Conservation (phyloP, 208 protist genomes). For the Trypanosoma cruzi region DNA sequence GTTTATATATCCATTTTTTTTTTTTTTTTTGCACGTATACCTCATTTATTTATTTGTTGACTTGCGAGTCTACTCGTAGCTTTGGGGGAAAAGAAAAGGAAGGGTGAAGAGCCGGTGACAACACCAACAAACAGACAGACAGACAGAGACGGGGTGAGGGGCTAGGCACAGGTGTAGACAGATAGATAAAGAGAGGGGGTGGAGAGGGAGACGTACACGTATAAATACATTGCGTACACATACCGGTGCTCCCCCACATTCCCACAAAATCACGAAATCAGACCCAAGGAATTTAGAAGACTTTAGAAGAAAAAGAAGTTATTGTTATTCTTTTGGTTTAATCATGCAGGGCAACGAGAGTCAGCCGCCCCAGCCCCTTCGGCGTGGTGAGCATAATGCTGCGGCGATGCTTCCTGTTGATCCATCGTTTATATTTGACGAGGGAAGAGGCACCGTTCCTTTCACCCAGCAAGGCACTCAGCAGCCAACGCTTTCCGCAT, state of each 20-base stretch:
- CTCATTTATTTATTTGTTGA: slow-evolving; percentile 11
- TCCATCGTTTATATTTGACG: slow-evolving; percentile 63
- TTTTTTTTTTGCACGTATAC: slow-evolving; percentile 17
- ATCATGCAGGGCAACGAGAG: slow-evolving; percentile 6
- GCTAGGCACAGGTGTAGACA: too few relatives aligned
- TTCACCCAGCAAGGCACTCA: slow-evolving; percentile 10
- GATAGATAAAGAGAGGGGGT: not conserved
- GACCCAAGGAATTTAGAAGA: slow-evolving; percentile 3
- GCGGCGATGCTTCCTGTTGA: slow-evolving; percentile 36
- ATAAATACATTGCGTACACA: too few relatives aligned
- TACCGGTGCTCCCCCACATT: too few relatives aligned
- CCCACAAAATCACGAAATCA: too few relatives aligned
- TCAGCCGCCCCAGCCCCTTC: slow-evolving; percentile 20
- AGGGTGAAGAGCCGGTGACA: not conserved
- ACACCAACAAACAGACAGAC: not conserved
- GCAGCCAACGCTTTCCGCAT: slow-evolving; percentile 18
- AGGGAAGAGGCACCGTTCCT: slow-evolving; percentile 30
- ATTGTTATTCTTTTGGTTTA: not conserved
- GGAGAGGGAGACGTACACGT: not conserved
- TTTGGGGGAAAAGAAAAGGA: not conserved
- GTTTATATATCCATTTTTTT: not conserved
- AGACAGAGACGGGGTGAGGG: too few relatives aligned
- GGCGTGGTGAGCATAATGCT: slow-evolving; percentile 20
- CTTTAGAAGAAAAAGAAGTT: slow-evolving; percentile 4
- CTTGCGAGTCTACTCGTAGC: not conserved